Percentiles rank a stretch among this genome's conserved stretches.
Evolutionary conservation across 2,329 filamentous ascomycete species (phyloP).

Genomic region (Sporothrix phasma): DNA sequence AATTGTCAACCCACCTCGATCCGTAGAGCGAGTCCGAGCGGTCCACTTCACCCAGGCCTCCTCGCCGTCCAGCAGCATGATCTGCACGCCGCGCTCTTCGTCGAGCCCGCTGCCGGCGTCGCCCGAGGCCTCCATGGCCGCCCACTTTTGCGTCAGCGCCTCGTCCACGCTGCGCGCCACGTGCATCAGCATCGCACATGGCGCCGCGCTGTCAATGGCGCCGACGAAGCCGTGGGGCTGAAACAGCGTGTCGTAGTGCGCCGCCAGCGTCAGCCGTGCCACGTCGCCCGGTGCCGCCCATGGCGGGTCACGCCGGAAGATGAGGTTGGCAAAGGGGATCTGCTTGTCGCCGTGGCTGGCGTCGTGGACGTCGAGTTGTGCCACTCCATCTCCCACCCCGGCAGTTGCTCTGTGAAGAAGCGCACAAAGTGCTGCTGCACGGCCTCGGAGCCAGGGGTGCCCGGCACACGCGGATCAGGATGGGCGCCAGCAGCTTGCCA

Average conservation of each 20-base stretch:
- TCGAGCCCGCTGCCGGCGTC: slow-evolving; percentile 48
- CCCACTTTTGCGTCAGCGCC: slow-evolving; percentile 75
- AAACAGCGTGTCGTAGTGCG: slow-evolving; percentile 86
- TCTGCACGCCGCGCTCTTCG: slow-evolving; percentile 74
- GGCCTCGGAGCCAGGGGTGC: slow-evolving; percentile 61
- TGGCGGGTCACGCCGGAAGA: slow-evolving; percentile 80
- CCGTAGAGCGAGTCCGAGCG: slow-evolving; percentile 78
- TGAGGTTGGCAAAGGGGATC: slow-evolving; percentile 78
- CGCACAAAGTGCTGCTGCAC: slow-evolving; percentile 74
- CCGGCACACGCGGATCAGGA: slow-evolving; percentile 81
- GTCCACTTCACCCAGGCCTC: slow-evolving; percentile 83
- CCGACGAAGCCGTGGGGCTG: slow-evolving; percentile 80
- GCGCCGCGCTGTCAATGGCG: slow-evolving; percentile 85
- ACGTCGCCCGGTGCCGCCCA: slow-evolving; percentile 67
- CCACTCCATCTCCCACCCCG: slow-evolving; percentile 68
- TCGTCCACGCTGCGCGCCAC: slow-evolving; percentile 69
- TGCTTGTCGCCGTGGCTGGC: slow-evolving; percentile 58
- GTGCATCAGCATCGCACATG: slow-evolving; percentile 89
- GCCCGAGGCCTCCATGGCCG: slow-evolving; percentile 53
- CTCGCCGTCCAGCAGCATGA: slow-evolving; percentile 85
- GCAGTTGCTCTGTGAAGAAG: slow-evolving; percentile 68
- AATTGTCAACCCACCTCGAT: slow-evolving; percentile 55
- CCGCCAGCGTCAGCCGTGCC: slow-evolving; percentile 72
- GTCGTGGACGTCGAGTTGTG: slow-evolving; percentile 88
- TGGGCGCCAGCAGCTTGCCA: slow-evolving; percentile 71